Evolutionary conservation across 164 flowering plant species (phyloP), one percentile per base, ranked within the genome.

Genomic region (Cinnamomum micranthum): DNA sequence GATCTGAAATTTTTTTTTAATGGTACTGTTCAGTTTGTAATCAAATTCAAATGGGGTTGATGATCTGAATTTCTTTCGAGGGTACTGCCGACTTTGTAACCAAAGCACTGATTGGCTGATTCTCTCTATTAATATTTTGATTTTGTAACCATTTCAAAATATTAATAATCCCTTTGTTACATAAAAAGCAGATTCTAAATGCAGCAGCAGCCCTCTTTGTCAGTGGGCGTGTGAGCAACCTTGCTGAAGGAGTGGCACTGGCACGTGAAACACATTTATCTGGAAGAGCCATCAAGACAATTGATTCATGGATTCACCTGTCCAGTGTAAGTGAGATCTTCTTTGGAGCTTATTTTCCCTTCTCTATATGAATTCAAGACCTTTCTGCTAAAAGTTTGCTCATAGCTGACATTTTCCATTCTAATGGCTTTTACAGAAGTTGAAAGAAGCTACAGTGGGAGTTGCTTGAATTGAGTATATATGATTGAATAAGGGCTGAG

Each of bases 191-290:
- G 98, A 80, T 91, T 75, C 85, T 94, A 63, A 94, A 92, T 79
- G 95, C 98, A 6, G 98, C 94, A 55, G 95, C 94, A 25, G 91
- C 98, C 20, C 89, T 94, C 33, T 79, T 88, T 69, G 97, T 90
- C 20, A 81, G 90, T 68, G 90, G 92, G 63, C 75, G 20, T 27
- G 93, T 84, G 11, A 81, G 82, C 19, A 81, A 80, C 74, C 83
- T 94, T 3, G 88, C 80, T 20, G 92, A 88, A 71, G 98, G 97
- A 73, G 92, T 92, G 17, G 50, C 77, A 27, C 71, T 91, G 66
- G 98, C 98, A 28, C 93, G 93, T 47, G 88, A 88, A 78, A 89
- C 90, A n/a, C 98, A 87, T 47, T 55, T 9, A 68, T 93, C 94
- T 10, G 98, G 95, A 24, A 89, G 81, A 76, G 92, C 95, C 71